Evolutionary conservation across 495 filamentous ascomycete genomes (phyloP).

Genomic region (Pseudomonodictys pantanalensis): DNA sequence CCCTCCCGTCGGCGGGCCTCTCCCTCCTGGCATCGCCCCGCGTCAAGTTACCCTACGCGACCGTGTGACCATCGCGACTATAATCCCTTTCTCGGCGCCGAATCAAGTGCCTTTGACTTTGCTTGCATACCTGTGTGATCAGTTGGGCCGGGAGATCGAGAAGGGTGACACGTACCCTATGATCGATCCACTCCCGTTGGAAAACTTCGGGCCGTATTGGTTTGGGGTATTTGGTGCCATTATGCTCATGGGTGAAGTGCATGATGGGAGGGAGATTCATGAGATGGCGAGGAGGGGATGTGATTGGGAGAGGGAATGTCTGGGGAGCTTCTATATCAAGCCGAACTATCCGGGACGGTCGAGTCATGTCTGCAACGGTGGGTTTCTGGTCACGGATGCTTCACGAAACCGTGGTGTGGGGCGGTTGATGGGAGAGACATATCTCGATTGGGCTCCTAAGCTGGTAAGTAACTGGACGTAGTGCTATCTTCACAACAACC

Average conservation of each 20-base stretch:
- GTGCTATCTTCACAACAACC: no score
- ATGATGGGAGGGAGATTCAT: slow-evolving; percentile 58
- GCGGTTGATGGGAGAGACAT: slow-evolving; percentile 87
- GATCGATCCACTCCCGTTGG: slow-evolving; percentile 70
- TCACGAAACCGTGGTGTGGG: slow-evolving; percentile 88
- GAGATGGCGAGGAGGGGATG: slow-evolving; percentile 54
- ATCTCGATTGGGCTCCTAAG: slow-evolving; percentile 91
- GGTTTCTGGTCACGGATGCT: slow-evolving; percentile 88
- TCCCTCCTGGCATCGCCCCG: slow-evolving; percentile 67
- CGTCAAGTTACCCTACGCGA: slow-evolving; percentile 88
- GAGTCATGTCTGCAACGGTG: slow-evolving; percentile 94
- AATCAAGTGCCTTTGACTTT: slow-evolving; percentile 72
- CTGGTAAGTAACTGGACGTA: no score
- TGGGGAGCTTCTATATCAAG: slow-evolving; percentile 95
- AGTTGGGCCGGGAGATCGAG: slow-evolving; percentile 92
- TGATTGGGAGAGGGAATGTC: slow-evolving; percentile 80
- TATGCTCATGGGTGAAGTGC: slow-evolving; percentile 84
- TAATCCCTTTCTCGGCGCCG: slow-evolving; percentile 79
- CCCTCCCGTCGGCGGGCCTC: slow-evolving; percentile 59
- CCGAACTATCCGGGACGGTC: slow-evolving; percentile 96
- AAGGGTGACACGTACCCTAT: slow-evolving; percentile 96
- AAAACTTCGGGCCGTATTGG: slow-evolving; percentile 85
- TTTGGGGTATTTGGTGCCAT: slow-evolving; percentile 92
- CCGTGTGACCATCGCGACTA: slow-evolving; percentile 82
- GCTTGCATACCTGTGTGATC: slow-evolving; percentile 75